These are phyloP conservation scores for Fusarium bulbicola DNA, from an alignment of 2,329 filamentous ascomycete genomes.

Conservation along the genomic window DNA sequence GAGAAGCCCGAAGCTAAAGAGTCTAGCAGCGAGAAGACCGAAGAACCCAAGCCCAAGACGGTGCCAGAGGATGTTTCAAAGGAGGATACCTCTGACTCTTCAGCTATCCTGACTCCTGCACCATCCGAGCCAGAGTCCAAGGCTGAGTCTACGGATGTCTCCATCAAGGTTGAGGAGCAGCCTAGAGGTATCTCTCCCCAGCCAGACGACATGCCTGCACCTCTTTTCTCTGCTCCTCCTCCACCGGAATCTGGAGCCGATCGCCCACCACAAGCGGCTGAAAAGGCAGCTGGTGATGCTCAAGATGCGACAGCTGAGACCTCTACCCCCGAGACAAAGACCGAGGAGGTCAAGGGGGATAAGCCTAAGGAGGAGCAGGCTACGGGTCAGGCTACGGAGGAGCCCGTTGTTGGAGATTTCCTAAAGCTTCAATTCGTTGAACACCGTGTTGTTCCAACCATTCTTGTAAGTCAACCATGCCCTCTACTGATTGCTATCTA, in stretches of 20 bases:
- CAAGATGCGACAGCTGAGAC: not conserved
- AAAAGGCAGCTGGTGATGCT: conserved; percentile 22
- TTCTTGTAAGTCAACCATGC: conserved; percentile 71
- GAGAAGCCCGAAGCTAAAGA: conserved; percentile 26
- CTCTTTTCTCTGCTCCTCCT: conserved; percentile 57
- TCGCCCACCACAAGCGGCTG: conserved; percentile 32
- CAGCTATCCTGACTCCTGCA: conserved; percentile 31
- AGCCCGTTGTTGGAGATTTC: conserved; percentile 90
- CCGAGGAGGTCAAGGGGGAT: not conserved
- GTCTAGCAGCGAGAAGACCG: not conserved
- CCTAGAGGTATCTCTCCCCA: conserved; percentile 58
- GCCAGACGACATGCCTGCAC: conserved; percentile 74
- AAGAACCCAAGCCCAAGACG: not conserved
- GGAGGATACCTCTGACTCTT: conserved; percentile 35
- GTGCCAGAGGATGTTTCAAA: conserved; percentile 1
- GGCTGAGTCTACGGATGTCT: conserved; percentile 8
- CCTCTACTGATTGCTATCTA: conserved; percentile 8
- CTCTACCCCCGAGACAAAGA: conserved; percentile 7
- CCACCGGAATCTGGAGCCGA: conserved; percentile 43
- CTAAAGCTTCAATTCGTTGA: conserved; percentile 97
- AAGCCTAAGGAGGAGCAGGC: conserved; percentile 24
- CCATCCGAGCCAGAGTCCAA: conserved; percentile 39
- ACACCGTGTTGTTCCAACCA: conserved; percentile 92
- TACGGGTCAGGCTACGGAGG: conserved; percentile 36
- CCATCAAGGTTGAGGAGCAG: conserved; percentile 23